phyloP scores from a whole-genome alignment of 2,329 filamentous ascomycete genomes.

The Fusarium clavum region DNA sequence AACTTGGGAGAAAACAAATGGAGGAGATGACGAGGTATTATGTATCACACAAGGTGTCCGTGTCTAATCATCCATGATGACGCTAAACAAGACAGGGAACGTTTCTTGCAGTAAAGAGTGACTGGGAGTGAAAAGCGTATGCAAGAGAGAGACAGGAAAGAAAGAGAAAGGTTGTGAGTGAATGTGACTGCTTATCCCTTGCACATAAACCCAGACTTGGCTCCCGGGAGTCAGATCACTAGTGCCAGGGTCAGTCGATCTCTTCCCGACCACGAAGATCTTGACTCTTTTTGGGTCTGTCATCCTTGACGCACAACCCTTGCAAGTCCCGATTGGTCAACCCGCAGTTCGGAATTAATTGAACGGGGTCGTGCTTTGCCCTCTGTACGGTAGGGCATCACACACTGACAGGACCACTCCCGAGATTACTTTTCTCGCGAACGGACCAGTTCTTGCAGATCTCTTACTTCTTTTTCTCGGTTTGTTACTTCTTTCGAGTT shows the following conservation, averaged over 20 bases:
- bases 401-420: neutral
- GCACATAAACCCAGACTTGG: slow-evolving; percentile 12
- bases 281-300: slow-evolving; percentile 6
- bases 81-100: slow-evolving; percentile 13
- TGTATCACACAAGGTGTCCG: slow-evolving; percentile 14
- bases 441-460: slow-evolving; percentile 19
- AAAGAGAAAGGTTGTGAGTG: neutral
- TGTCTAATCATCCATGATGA: neutral
- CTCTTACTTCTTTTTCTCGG: too few relatives aligned
- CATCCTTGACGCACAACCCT: neutral
- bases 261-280: slow-evolving; percentile 37
- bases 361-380: neutral
- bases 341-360: slow-evolving; percentile 24
- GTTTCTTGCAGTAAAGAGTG: slow-evolving; percentile 8
- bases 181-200: slow-evolving; percentile 20
- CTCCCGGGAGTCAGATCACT: slow-evolving; percentile 25
- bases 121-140: neutral
- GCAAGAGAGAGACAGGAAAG: neutral
- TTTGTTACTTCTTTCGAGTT: neutral
- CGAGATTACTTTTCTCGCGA: neutral
- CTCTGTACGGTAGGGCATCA: neutral
- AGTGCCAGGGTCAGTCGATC: slow-evolving; percentile 10
- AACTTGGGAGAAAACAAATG: neutral
- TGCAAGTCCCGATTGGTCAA: slow-evolving; percentile 31
- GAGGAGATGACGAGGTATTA: slow-evolving; percentile 34